Evolutionary conservation across 75 land plant genomes (phyloP), one percentile per base, ranked within the genome.

Genomic region (Sequoiadendron giganteum): DNA sequence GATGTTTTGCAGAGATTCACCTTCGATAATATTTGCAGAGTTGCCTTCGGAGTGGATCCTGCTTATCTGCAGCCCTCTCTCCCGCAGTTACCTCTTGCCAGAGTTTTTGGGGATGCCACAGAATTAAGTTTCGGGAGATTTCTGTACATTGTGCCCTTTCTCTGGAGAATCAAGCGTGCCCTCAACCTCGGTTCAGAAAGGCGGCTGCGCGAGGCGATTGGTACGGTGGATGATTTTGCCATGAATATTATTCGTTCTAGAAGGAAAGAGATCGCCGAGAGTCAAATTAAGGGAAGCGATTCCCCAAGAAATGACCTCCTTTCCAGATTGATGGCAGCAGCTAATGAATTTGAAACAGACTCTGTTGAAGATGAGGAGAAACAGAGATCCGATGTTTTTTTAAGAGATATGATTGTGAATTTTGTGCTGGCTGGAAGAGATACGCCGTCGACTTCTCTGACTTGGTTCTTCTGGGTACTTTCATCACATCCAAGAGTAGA

Each of bases 1-100:
- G 55, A 52, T 14, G 55, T 52, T 52, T 52, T 52, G 55, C 55
- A 52, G 55, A 52, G 55, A 52, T 52, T 52, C 16, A 52, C 55
- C 32, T 93, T 93, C 88, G 91, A 90, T 78, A 86, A 89, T 30
- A 86, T 90, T 36, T 90, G 88, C 83, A 73, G 83, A 21, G 25
- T 90, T 19, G 45, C 87, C 0, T 79, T 90, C 36, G 90, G 90
- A 16, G 91, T 52, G 5, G 91, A 89, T 83, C 87, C 90, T 4
- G 34, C 18, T 34, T 88, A 87, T 78, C 85, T 90, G 16, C 18
- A 85, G 15, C 87, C 87, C 14, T 89, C 90, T 11, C 85, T 90
- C 11, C 87, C 72, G 1, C 18, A 16, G 0, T 90, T 78, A 49
- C 34, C 18, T 14, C 72, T 90, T 82, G 87, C 85, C 8, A 52